These are phyloP conservation scores for Kernera saxatilis DNA, from an alignment of 345 rosid genomes.

Conservation along the genomic window DNA sequence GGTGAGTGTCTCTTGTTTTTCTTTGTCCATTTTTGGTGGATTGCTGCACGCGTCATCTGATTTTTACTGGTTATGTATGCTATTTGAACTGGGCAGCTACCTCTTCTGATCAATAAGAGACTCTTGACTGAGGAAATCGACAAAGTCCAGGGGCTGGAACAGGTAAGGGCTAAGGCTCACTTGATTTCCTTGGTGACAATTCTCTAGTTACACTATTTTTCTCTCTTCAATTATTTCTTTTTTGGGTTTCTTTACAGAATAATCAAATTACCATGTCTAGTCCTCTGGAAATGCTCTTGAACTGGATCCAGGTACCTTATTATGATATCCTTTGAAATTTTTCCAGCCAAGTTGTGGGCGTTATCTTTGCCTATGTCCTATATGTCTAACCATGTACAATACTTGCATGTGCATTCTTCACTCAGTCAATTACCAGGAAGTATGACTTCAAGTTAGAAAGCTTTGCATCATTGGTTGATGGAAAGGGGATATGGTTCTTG, in stretches of 20 bases:
- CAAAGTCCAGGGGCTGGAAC: constrained; percentile 41
- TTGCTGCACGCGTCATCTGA: neutral
- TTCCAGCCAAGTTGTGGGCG: neutral
- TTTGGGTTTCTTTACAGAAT: constrained; percentile 36
- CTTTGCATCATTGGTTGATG: constrained; percentile 64
- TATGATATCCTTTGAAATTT: no score
- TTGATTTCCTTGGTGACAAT: neutral
- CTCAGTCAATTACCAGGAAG: constrained; percentile 62
- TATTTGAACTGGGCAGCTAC: constrained; percentile 49
- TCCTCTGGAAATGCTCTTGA: constrained; percentile 58
- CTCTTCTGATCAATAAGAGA: constrained; percentile 58
- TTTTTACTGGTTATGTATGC: neutral
- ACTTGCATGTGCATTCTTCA: constrained; percentile 6
- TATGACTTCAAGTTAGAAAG: constrained; percentile 49
- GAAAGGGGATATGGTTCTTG: constrained; percentile 94
- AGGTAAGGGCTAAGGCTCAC: constrained; percentile 47
- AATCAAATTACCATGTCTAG: constrained; percentile 18
- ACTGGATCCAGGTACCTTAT: constrained; percentile 72
- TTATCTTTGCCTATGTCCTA: neutral
- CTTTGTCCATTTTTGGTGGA: neutral
- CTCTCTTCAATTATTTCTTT: neutral
- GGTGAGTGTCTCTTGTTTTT: constrained; percentile 38
- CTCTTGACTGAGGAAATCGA: constrained; percentile 51
- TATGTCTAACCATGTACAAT: constrained; percentile 15
- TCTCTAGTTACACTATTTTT: neutral